Evolutionary conservation across 345 rosid species (phyloP).

Genomic region (Lepidium africanum): DNA sequence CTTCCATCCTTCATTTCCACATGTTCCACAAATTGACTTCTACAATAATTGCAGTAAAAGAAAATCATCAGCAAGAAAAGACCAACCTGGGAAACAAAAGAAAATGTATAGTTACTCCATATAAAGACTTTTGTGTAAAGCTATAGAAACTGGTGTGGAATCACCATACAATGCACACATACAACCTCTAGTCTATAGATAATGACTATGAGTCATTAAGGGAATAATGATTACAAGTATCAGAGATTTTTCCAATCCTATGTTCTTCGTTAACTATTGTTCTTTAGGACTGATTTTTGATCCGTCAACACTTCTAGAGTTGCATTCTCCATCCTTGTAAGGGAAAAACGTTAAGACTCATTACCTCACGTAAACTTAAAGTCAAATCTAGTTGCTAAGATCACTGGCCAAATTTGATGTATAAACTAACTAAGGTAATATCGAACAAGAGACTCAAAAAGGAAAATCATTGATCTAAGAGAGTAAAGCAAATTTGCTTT

Average conservation of each 20-base stretch:
- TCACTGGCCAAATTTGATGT: neutral
- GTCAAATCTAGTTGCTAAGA: neutral
- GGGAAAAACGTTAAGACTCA: neutral
- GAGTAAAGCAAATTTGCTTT: neutral
- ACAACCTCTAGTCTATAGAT: too few relatives aligned
- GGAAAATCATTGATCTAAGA: neutral
- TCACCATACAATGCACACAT: too few relatives aligned
- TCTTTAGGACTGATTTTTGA: neutral
- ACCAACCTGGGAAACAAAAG: neutral
- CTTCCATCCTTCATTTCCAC: conserved; percentile 37
- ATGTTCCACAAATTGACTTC: conserved; percentile 34
- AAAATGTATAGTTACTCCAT: neutral
- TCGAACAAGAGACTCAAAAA: conserved; percentile 4
- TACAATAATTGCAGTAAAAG: conserved; percentile 8
- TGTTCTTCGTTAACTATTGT: neutral
- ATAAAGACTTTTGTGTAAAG: neutral
- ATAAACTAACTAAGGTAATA: neutral
- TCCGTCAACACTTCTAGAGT: neutral
- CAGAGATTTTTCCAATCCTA: neutral
- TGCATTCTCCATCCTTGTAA: neutral
- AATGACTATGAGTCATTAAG: neutral
- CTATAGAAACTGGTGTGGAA: too few relatives aligned
- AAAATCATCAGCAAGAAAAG: conserved; percentile 10
- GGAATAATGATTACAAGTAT: neutral
- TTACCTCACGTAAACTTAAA: neutral